Base-by-base conservation (phyloP, 2,329 filamentous ascomycete genomes). In the Aureobasidium lini region DNA sequence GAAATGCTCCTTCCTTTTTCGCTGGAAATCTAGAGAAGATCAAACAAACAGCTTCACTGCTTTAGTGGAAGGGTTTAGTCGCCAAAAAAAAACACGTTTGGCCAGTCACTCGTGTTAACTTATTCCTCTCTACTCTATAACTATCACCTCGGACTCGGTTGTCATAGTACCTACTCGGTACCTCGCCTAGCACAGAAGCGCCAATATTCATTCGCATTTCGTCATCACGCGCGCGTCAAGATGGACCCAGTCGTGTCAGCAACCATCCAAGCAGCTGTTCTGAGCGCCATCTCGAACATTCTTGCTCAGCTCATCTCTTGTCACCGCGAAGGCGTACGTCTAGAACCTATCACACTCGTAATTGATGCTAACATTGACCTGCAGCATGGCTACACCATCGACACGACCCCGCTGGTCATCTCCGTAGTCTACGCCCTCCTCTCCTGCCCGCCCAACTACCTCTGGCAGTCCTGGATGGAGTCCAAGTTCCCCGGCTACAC, bases 391-490 rank as follows among this genome's bases (percentile, higher is more conserved):
- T 80, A 89, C 56, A 72, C 76, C 28, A 76, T 95, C 66, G 83
- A 91, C 72, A 80, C 81, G 73, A 74, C 81, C 5, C 84, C 87
- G 4, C 79, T 95, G 44, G 75, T 91, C 65, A 88, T 91, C 70
- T 96, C 95, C 73, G 75, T 89, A 54, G 68, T 90, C 57, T 95
- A 87, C 76, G 83, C 86, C 64, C 69, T 89, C 36, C 69, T 95
- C 61, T 86, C 81, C 72, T 87, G 86, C 42, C 90, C 91, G 2
- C 88, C 88, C 46, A 96, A 96, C 74, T 89, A 90, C 69, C 70
- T 89, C 66, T 96, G 90, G 91, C 91, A 95, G 78, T 81, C 84
- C 42, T 89, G 82, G 69, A 80, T 96, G 56, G 91, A 96, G 73
- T 76, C 81, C 6, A 74, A 78, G 3, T 95, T 90, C 68, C 91